Percentiles rank a stretch among this genome's conserved stretches.
Conservation (phyloP, 495 filamentous ascomycete genomes). For the Penicillium bovifimosum region DNA sequence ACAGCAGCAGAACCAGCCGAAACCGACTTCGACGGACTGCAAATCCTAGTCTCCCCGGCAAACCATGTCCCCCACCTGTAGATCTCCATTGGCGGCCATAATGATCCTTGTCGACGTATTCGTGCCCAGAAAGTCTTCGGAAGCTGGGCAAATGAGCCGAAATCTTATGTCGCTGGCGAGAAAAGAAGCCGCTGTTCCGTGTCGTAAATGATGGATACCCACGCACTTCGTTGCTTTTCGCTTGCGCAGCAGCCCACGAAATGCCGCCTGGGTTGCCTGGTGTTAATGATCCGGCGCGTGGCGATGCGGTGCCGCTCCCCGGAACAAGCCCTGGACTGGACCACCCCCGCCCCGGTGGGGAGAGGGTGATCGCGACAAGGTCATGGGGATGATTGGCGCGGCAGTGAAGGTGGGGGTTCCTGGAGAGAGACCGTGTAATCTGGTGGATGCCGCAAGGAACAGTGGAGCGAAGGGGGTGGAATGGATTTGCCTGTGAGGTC, state of each 20-base stretch:
- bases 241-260: slow-evolving; percentile 75
- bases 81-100: slow-evolving; percentile 43
- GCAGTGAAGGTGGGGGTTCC: neutral
- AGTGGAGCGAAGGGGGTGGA: slow-evolving; percentile 3
- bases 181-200: slow-evolving; percentile 74
- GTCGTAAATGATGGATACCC: slow-evolving; percentile 79
- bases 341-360: slow-evolving; percentile 80
- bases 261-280: slow-evolving; percentile 45
- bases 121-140: slow-evolving; percentile 28
- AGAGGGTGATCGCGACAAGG: slow-evolving; percentile 77
- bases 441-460: neutral
- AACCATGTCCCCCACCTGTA: slow-evolving; percentile 14
- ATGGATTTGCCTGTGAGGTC: slow-evolving; percentile 12
- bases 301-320: slow-evolving; percentile 64
- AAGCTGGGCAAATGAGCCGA: slow-evolving; percentile 73
- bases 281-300: slow-evolving; percentile 37
- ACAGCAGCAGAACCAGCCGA: slow-evolving; percentile 51
- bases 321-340: slow-evolving; percentile 74
- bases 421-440: neutral
- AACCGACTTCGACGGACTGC: slow-evolving; percentile 51
- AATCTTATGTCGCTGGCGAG: slow-evolving; percentile 67
- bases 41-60: slow-evolving; percentile 34
- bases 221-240: slow-evolving; percentile 68
- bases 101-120: slow-evolving; percentile 75
- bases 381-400: slow-evolving; percentile 51